phyloP scores from a whole-genome alignment of 2,329 filamentous ascomycete species.

The Verticillium isaacii region DNA sequence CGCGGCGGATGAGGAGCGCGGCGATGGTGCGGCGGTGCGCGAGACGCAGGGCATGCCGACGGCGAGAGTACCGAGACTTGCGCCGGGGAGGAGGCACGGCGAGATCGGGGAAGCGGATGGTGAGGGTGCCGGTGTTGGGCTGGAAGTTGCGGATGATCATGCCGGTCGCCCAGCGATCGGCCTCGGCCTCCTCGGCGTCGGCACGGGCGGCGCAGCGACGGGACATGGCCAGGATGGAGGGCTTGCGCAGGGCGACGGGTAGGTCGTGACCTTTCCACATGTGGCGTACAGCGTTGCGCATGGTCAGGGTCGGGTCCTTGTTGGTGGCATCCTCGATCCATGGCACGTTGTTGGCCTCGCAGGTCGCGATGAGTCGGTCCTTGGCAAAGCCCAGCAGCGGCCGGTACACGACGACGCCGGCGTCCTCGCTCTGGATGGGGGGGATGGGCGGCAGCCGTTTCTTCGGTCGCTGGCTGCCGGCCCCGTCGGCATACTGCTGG shows the following conservation, averaged over 20 bases:
- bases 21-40: conserved; percentile 37
- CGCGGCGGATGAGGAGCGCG: conserved; percentile 38
- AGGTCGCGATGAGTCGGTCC: conserved; percentile 68
- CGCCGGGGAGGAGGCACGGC: conserved; percentile 11
- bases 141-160: conserved; percentile 42
- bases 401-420: conserved; percentile 62
- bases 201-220: conserved; percentile 41
- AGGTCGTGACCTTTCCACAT: conserved; percentile 54
- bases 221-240: conserved; percentile 58
- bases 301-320: conserved; percentile 67
- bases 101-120: conserved; percentile 39
- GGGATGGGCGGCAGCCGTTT: conserved; percentile 6
- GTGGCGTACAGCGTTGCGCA: conserved; percentile 74
- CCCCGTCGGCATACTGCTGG: conserved; percentile 17
- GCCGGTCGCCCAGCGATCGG: conserved; percentile 47
- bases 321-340: conserved; percentile 92
- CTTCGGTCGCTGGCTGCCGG: conserved; percentile 4
- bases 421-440: conserved; percentile 47
- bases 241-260: conserved; percentile 64
- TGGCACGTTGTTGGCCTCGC: conserved; percentile 56
- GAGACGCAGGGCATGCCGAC: conserved; percentile 20
- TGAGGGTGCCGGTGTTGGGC: conserved; percentile 41
- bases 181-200: conserved; percentile 42
- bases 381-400: conserved; percentile 71
- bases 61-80: conserved; percentile 12